Conservation (phyloP, 1,139 yeast species). For the Pichia cactophila region DNA sequence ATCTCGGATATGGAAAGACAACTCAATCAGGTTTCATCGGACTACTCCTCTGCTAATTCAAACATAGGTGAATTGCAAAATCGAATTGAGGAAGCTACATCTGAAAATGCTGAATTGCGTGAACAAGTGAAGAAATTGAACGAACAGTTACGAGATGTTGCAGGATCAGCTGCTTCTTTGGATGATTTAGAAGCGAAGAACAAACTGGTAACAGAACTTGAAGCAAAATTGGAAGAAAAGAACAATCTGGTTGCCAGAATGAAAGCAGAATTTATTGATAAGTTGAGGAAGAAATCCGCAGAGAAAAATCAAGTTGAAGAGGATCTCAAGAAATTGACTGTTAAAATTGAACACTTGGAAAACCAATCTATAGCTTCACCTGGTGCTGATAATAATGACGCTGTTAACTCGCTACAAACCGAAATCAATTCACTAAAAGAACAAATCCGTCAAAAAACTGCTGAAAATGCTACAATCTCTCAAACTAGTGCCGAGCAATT, state of each 20-base stretch:
- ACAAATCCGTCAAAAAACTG: conserved; percentile 12
- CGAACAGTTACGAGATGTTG: conserved; percentile 26
- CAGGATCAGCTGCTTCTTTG: not conserved
- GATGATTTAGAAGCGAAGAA: conserved; percentile 1
- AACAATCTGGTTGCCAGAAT: conserved; percentile 19
- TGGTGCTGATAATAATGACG: not conserved
- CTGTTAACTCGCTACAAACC: conserved; percentile 12
- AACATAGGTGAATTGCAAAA: conserved; percentile 29
- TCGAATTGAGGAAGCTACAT: conserved; percentile 35
- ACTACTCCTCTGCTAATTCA: conserved; percentile 13
- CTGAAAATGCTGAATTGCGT: conserved; percentile 32
- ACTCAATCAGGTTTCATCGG: conserved; percentile 13
- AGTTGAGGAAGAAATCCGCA: conserved; percentile 19
- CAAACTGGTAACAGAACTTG: conserved; percentile 5
- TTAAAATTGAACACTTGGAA: conserved; percentile 13
- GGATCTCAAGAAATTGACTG: conserved; percentile 15
- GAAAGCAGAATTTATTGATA: conserved; percentile 24
- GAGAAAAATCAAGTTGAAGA: conserved; percentile 20
- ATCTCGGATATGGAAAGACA: conserved; percentile 30
- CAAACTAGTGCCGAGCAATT: conserved; percentile 10
- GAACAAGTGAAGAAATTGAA: conserved; percentile 25
- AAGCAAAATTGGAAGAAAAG: conserved; percentile 11
- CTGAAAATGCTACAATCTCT: conserved; percentile 5
- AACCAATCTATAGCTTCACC: conserved; percentile 1
- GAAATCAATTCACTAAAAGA: conserved; percentile 13